These are phyloP conservation scores for Hanseniaspora valbyensis DNA, from an alignment of 805 yeast species.

Conservation along the genomic window DNA sequence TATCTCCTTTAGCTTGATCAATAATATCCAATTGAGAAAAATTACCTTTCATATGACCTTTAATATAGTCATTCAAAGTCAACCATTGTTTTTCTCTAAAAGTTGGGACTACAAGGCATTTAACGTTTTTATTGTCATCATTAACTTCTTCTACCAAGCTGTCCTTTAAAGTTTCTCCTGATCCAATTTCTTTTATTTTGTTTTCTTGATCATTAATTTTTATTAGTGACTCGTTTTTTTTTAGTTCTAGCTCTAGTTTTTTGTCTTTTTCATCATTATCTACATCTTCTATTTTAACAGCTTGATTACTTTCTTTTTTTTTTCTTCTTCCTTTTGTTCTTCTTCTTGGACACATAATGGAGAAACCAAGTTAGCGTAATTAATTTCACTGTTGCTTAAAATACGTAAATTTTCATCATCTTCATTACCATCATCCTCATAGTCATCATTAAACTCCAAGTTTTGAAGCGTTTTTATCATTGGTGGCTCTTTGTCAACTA, in stretches of 20 bases:
- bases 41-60: background rate
- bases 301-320: no score
- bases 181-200: background rate
- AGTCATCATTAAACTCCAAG: background rate
- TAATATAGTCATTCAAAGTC: constrained; percentile 2
- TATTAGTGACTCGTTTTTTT: no score
- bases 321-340: background rate
- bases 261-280: no score
- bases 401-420: background rate
- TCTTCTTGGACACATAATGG: background rate
- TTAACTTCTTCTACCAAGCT: background rate
- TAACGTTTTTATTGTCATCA: background rate
- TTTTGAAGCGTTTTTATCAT: background rate
- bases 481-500: background rate
- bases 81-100: constrained; percentile 5
- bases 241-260: no score
- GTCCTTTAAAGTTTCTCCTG: constrained; percentile 1
- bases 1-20: background rate
- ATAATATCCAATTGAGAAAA: constrained; percentile 2
- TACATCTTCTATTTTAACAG: no score
- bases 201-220: background rate
- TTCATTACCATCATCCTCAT: background rate
- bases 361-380: background rate
- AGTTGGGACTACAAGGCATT: constrained; percentile 9
- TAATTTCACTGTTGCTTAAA: no score